A percentile compares a stretch with the other conserved stretches of the same genome.
phyloP scores from a whole-genome alignment of 805 yeast genomes.

The Zygosaccharomyces lentus region DNA sequence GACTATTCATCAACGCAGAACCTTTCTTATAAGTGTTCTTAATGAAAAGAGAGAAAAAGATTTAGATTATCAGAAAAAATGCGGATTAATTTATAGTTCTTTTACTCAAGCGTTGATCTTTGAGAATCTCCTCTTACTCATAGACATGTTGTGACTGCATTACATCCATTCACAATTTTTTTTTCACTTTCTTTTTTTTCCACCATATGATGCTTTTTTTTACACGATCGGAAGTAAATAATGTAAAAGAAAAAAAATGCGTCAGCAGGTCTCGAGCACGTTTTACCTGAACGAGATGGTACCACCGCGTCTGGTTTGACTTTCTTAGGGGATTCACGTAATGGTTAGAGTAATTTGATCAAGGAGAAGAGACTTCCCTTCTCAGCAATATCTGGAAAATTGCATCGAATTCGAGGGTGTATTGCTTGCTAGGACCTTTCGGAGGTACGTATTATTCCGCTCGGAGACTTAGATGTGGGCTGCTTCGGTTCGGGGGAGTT shows the following conservation, averaged over 20 bases:
- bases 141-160: slow-evolving; percentile 3
- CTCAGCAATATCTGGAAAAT: background rate
- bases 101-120: slow-evolving; percentile 2
- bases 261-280: slow-evolving; percentile 1
- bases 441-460: background rate
- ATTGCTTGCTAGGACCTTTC: background rate
- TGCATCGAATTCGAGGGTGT: background rate
- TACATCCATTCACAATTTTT: background rate
- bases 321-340: background rate
- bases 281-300: slow-evolving; percentile 4
- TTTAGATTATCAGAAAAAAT: background rate
- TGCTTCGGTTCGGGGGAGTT: background rate
- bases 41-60: background rate
- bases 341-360: background rate
- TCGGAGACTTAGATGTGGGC: background rate
- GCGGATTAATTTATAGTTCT: background rate
- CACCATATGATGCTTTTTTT: slow-evolving; percentile 5
- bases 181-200: background rate
- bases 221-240: slow-evolving; percentile 4
- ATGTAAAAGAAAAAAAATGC: background rate
- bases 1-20: background rate
- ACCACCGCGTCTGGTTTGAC: slow-evolving; percentile 1
- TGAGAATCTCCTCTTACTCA: slow-evolving; percentile 3
- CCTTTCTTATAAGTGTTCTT: background rate
- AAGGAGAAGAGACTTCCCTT: background rate